Evolutionary conservation across 768 basidiomycete species (phyloP), one percentile per base, ranked within the genome.

Genomic region (Fibroporia radiculosa): DNA sequence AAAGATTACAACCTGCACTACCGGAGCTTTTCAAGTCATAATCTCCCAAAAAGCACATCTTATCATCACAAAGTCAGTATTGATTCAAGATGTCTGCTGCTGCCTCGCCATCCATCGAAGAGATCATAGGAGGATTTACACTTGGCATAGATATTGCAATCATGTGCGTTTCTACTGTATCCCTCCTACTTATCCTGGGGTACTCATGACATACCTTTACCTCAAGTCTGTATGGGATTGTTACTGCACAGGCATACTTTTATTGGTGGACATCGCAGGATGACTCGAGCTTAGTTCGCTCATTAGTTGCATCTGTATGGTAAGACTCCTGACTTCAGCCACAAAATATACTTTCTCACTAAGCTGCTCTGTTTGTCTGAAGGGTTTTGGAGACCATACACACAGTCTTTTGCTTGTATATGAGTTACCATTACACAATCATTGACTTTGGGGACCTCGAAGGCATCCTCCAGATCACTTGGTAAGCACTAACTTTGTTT

Each of bases 381-480:
- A 48, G 48, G 12, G 12, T 44, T 3, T 20, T 49, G 4, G 48
- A 49, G 28, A 33, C 34, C 13, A 14, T 39, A 2, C 48, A 49
- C 24, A 49, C 28, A 14, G 33, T 16, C 19, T 24, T 45, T 5
- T 39, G 37, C 23, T 10, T 45, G 19, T 26, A 45, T 25, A 41
- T 45, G 44, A 18, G 35, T 2, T 45, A 45, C 22, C 11, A 7
- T 6, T 49, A 49, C 25, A 24, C 39, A n/a, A 41, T 49, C 16
- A 13, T 28, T 18, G 38, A 41, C 19, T 45, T 45, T 24, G 44
- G 38, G 14, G 23, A 45, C 20, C 19, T 42, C 3, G 4, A 27
- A 12, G 31, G n/a, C 5, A 32, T 45, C 12, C 31, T 22, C 12
- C 12, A 24, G 14, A 45, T 45, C 20, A 20, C 41, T 6, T 49